Conservation (phyloP, 179 eudicot genomes). For the Patellifolia procumbens region DNA sequence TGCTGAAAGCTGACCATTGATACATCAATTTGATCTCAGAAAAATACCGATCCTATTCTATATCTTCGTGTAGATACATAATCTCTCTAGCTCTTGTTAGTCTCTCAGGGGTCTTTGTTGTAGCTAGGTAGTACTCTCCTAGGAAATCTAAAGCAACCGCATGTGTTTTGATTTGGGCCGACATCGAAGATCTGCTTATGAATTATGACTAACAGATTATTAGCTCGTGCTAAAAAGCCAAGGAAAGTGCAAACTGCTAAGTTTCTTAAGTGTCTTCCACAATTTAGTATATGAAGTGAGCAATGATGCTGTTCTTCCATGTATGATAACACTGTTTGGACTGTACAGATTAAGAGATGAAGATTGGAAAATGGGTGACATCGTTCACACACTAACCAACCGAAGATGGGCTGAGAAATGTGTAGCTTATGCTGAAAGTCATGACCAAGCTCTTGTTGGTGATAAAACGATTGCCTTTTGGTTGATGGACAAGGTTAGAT, state of each 20-base stretch:
- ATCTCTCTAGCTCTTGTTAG: neutral
- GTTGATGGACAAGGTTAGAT: slow-evolving; percentile 97
- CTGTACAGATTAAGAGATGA: slow-evolving; percentile 73
- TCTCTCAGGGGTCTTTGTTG: neutral
- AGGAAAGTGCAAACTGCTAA: slow-evolving; percentile 1
- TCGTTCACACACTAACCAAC: slow-evolving; percentile 74
- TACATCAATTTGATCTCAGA: neutral
- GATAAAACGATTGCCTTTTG: slow-evolving; percentile 99
- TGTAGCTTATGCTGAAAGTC: slow-evolving; percentile 95
- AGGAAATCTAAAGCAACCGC: neutral
- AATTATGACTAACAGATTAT: neutral
- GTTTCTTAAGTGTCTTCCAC: neutral
- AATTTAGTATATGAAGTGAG: neutral
- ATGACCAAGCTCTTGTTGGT: slow-evolving; percentile 99
- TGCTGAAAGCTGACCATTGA: neutral
- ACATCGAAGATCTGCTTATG: neutral
- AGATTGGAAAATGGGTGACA: slow-evolving; percentile 97
- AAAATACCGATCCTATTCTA: neutral
- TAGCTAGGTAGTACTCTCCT: neutral
- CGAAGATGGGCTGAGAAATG: slow-evolving; percentile 97
- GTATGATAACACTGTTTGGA: slow-evolving; percentile 18
- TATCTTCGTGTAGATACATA: neutral
- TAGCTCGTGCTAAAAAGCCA: neutral
- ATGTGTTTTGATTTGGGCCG: neutral
- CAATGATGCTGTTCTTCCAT: slow-evolving; percentile 1